Conservation (phyloP, 441 rosid genomes). For the Sinapis alba region DNA sequence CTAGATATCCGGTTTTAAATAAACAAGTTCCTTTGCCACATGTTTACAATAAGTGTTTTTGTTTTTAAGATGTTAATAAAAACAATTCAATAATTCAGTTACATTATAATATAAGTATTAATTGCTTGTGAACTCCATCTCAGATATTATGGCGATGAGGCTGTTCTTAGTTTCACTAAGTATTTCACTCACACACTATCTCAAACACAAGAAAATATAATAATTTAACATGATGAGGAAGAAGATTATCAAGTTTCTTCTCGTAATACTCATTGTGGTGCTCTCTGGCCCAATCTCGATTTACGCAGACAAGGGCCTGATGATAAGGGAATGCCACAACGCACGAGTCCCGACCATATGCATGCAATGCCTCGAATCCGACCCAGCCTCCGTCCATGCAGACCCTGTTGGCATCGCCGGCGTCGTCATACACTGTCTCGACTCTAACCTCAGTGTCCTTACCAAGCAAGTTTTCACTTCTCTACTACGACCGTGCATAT, state of each 20-base stretch:
- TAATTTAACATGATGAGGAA: conserved; percentile 7
- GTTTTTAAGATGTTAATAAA: too few species aligned
- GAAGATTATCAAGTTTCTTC: conserved; percentile 10
- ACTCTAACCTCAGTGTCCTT: conserved; percentile 20
- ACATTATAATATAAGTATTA: too few species aligned
- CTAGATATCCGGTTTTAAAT: too few species aligned
- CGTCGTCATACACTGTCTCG: conserved; percentile 20
- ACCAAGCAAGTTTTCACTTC: conserved; percentile 16
- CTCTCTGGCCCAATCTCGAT: not conserved
- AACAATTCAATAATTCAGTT: too few species aligned
- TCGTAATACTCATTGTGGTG: conserved; percentile 1
- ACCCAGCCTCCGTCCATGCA: conserved; percentile 18
- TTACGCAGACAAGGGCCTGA: not conserved
- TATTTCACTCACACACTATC: not conserved
- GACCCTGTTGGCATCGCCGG: conserved; percentile 15
- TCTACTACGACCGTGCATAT: not conserved
- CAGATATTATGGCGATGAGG: too few species aligned
- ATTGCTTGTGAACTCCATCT: too few species aligned
- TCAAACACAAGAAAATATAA: not conserved
- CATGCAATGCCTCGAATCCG: conserved; percentile 35
- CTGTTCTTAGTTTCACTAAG: not conserved
- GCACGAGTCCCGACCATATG: conserved; percentile 21
- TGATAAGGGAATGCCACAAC: conserved; percentile 26
- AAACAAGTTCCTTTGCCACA: too few species aligned
- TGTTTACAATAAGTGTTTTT: too few species aligned